Evolutionary conservation across 148 eudicot genomes (phyloP).

Genomic region (Cornus kousa): DNA sequence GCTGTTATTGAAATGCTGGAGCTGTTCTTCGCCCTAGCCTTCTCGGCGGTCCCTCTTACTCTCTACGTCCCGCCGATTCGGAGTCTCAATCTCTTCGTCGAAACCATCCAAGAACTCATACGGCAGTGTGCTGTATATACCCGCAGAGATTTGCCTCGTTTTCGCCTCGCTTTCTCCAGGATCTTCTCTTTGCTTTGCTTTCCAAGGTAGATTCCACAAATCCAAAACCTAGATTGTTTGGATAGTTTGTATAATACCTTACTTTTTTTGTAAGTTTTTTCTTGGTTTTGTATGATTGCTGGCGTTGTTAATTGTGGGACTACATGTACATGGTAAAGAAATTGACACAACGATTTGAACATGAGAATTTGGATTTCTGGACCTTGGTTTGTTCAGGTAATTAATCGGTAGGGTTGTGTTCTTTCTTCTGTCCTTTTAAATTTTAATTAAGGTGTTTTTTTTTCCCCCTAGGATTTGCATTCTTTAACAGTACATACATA

Average conservation of each 20-base stretch:
- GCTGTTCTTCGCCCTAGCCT: slow-evolving; percentile 27
- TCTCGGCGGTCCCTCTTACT: slow-evolving; percentile 32
- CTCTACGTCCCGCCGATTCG: slow-evolving; percentile 35
- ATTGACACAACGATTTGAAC: not conserved
- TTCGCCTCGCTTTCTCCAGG: slow-evolving; percentile 24
- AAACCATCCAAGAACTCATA: slow-evolving; percentile 20
- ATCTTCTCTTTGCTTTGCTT: slow-evolving; percentile 13
- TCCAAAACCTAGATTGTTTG: not conserved
- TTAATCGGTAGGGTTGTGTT: not conserved
- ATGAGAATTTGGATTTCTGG: not conserved
- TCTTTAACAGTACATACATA: too few relatives aligned
- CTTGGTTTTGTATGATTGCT: not conserved
- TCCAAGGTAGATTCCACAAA: slow-evolving; percentile 3
- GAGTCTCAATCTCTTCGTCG: slow-evolving; percentile 25
- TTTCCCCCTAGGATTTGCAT: not conserved
- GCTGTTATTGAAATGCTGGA: slow-evolving; percentile 20
- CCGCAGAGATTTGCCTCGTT: slow-evolving; percentile 12
- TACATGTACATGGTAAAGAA: not conserved
- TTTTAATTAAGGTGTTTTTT: not conserved
- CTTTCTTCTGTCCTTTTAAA: not conserved
- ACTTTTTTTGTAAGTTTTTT: not conserved
- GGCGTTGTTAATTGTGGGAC: not conserved
- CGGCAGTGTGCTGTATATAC: slow-evolving; percentile 14
- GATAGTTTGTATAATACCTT: not conserved
- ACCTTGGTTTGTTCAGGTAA: not conserved